Conservation (phyloP, 1,284 basidiomycete genomes). For the Polyporus tsugae region DNA sequence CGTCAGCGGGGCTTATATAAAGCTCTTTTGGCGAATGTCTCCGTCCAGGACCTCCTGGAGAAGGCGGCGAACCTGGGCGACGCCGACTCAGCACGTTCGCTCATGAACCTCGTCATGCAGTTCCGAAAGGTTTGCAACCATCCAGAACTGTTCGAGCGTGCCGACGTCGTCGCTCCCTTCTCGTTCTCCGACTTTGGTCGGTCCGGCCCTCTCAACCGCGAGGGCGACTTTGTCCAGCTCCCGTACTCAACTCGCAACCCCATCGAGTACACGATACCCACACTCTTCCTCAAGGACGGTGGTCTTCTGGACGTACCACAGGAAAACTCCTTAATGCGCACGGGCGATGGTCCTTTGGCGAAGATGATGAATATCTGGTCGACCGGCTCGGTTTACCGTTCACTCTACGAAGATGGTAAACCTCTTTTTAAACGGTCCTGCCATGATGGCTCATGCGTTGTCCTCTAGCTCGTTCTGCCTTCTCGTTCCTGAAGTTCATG, state of each 20-base stretch:
- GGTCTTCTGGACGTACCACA: conserved; percentile 78
- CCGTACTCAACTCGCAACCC: conserved; percentile 90
- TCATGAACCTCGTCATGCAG: conserved; percentile 99
- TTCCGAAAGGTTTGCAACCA: conserved; percentile 99
- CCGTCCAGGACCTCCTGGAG: conserved; percentile 93
- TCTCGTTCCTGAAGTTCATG: conserved; percentile 82
- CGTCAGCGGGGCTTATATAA: conserved; percentile 95
- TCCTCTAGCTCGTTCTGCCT: conserved; percentile 50
- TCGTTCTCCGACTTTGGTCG: conserved; percentile 88
- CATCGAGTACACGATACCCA: conserved; percentile 83
- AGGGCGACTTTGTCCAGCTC: conserved; percentile 85
- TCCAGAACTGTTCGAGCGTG: conserved; percentile 97
- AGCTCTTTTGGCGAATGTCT: conserved; percentile 91
- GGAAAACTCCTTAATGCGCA: conserved; percentile 61
- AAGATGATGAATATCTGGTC: conserved; percentile 94
- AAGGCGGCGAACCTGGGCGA: conserved; percentile 92
- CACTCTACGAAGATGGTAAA: conserved; percentile 73
- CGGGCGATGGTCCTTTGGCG: conserved; percentile 68
- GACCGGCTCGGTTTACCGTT: conserved; percentile 79
- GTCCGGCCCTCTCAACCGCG: conserved; percentile 83
- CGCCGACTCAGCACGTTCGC: conserved; percentile 87
- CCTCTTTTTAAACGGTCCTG: conserved; percentile 9
- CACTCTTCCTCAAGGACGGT: conserved; percentile 82
- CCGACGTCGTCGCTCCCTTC: conserved; percentile 94
- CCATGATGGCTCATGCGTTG: conserved; percentile 4